phyloP scores from a whole-genome alignment of 2,329 filamentous ascomycete genomes.

The Penicillium sp. region DNA sequence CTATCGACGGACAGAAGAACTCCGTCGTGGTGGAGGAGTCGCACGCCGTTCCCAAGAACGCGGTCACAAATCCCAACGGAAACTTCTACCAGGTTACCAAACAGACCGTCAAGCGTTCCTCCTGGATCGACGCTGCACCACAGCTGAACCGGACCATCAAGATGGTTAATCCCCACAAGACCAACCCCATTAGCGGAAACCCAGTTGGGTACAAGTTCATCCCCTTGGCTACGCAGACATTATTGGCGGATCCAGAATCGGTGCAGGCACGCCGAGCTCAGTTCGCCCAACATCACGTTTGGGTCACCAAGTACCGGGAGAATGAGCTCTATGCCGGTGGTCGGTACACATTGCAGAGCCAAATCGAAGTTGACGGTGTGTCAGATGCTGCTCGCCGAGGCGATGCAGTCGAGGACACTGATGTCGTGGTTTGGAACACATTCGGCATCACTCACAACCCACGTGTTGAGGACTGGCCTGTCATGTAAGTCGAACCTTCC shows the following conservation, averaged over 20 bases:
- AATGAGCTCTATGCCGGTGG: conserved; percentile 55
- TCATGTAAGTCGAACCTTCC: conserved; percentile 35
- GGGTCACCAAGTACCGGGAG: conserved; percentile 55
- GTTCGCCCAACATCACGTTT: conserved; percentile 57
- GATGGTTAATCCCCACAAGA: conserved; percentile 55
- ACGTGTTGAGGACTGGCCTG: conserved; percentile 46
- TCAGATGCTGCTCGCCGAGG: conserved; percentile 35
- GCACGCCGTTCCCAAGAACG: conserved; percentile 57
- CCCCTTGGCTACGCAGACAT: conserved; percentile 56
- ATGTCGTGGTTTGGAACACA: conserved; percentile 47
- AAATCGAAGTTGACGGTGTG: conserved; percentile 39
- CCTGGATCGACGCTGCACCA: conserved; percentile 48
- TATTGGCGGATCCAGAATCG: conserved; percentile 55
- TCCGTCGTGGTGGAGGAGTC: conserved; percentile 57
- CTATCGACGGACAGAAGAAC: conserved; percentile 57
- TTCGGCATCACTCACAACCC: conserved; percentile 49
- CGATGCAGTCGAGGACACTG: conserved; percentile 38
- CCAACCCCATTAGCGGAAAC: conserved; percentile 55
- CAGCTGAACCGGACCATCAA: conserved; percentile 55
- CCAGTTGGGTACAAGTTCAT: conserved; percentile 58
- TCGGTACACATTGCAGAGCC: conserved; percentile 55
- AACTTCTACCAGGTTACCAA: conserved; percentile 51
- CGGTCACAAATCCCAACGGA: conserved; percentile 53
- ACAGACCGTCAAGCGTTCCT: conserved; percentile 48
- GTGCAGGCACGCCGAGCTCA: conserved; percentile 54